phyloP scores from a whole-genome alignment of 345 rosid genomes.

The Brassica carinata region DNA sequence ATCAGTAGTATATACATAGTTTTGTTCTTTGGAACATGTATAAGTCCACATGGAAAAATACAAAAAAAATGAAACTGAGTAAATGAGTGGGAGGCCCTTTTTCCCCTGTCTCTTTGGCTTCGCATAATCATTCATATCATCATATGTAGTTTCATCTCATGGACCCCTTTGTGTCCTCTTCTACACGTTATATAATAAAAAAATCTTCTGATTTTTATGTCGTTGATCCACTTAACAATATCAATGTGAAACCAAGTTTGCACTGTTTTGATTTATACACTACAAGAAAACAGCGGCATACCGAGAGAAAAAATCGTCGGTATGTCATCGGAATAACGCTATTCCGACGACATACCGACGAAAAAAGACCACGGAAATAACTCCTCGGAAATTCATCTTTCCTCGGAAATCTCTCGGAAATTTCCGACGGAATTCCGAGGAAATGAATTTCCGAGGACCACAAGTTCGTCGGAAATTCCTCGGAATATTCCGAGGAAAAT shows the following conservation, averaged over 20 bases:
- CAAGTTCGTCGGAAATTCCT: too few relatives aligned
- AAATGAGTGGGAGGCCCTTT: constrained; percentile 18
- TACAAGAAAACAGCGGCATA: too few relatives aligned
- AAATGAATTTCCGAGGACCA: too few relatives aligned
- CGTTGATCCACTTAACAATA: constrained; percentile 17
- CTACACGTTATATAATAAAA: constrained; percentile 28
- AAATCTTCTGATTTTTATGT: constrained; percentile 25
- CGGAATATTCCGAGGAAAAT: too few relatives aligned
- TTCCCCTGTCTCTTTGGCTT: constrained; percentile 19
- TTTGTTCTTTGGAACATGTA: constrained; percentile 14
- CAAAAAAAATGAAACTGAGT: constrained; percentile 26
- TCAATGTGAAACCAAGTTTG: constrained; percentile 29
- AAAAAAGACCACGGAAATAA: too few relatives aligned
- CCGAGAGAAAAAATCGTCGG: too few relatives aligned
- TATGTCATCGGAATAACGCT: too few relatives aligned
- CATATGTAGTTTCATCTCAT: constrained; percentile 34
- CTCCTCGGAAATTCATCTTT: too few relatives aligned
- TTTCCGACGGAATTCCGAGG: too few relatives aligned
- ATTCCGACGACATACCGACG: too few relatives aligned
- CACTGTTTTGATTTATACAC: constrained; percentile 14
- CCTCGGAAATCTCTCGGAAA: too few relatives aligned
- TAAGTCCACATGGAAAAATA: constrained; percentile 32
- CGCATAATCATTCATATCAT: constrained; percentile 27
- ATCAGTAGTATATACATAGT: background rate
- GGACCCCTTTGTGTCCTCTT: constrained; percentile 35